phyloP scores from a whole-genome alignment of 768 basidiomycete genomes.

The Leccinum fibrillosum region DNA sequence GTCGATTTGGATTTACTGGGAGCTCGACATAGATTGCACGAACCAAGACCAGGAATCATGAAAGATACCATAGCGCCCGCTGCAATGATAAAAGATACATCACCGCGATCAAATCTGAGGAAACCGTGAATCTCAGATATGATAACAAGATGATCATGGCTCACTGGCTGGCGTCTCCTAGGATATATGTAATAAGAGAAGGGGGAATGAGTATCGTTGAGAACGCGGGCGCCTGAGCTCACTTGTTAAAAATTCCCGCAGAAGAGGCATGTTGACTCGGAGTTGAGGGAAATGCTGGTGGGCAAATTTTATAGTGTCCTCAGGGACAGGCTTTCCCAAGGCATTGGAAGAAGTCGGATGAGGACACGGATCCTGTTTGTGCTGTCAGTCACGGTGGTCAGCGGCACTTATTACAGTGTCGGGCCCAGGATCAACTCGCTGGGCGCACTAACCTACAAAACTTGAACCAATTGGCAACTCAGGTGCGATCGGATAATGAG shows the following conservation, averaged over 20 bases:
- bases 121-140: slow-evolving; percentile 6
- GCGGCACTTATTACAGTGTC: not conserved
- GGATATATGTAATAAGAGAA: slow-evolving; percentile 1
- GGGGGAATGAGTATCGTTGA: not conserved
- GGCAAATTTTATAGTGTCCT: not conserved
- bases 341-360: not conserved
- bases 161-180: slow-evolving; percentile 29
- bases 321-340: not conserved
- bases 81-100: slow-evolving; percentile 67
- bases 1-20: not conserved
- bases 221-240: not conserved
- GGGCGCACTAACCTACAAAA: not conserved
- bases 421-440: not conserved
- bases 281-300: too few relatives aligned
- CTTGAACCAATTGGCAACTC: not conserved
- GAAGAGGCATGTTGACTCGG: too few relatives aligned
- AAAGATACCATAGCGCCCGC: slow-evolving; percentile 71
- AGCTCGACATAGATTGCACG: slow-evolving; percentile 9
- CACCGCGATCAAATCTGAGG: slow-evolving; percentile 64
- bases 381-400: not conserved
- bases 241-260: too few relatives aligned
- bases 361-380: not conserved
- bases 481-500: not conserved
- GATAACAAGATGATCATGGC: slow-evolving; percentile 4
- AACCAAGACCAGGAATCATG: slow-evolving; percentile 77